Percentiles rank a stretch among this genome's conserved stretches.
These are phyloP conservation scores for Collybia mongolica DNA, from an alignment of 768 basidiomycete genomes.

Conservation along the genomic window DNA sequence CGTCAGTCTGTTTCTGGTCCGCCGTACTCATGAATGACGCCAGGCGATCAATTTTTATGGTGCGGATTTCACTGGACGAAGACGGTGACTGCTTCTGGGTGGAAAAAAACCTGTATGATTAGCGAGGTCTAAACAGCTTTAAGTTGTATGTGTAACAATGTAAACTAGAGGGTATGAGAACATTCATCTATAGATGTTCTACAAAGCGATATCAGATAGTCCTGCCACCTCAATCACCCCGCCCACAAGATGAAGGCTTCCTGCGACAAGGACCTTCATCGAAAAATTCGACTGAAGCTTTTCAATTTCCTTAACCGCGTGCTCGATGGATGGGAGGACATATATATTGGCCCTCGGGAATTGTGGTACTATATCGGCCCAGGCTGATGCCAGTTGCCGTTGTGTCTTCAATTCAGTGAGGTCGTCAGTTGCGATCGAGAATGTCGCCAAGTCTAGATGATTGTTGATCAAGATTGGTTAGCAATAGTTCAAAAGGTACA, in stretches of 20 bases:
- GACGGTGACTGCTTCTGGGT: conserved; percentile 9
- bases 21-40: neutral
- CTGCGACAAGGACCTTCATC: conserved; percentile 78
- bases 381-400: conserved; percentile 70
- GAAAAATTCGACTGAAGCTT: conserved; percentile 29
- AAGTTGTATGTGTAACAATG: conserved; percentile 1
- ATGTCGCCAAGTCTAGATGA: conserved; percentile 70
- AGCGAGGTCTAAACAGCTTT: conserved; percentile 3
- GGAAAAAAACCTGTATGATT: neutral
- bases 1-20: neutral
- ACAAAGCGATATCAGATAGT: conserved; percentile 68
- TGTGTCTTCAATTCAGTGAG: conserved; percentile 71
- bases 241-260: conserved; percentile 92
- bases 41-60: conserved; percentile 60
- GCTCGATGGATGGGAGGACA: conserved; percentile 84
- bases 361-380: conserved; percentile 60
- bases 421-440: conserved; percentile 61
- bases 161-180: neutral
- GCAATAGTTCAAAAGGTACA: conserved; percentile 8
- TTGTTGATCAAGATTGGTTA: neutral
- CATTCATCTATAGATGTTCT: conserved; percentile 10
- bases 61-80: conserved; percentile 26
- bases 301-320: conserved; percentile 73
- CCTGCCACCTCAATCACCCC: conserved; percentile 91
- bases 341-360: conserved; percentile 67